A percentile compares a stretch with the other conserved stretches of the same genome.
These are phyloP conservation scores for Orbilia brochopaga DNA, from an alignment of 2,329 filamentous ascomycete genomes.

Conservation along the genomic window DNA sequence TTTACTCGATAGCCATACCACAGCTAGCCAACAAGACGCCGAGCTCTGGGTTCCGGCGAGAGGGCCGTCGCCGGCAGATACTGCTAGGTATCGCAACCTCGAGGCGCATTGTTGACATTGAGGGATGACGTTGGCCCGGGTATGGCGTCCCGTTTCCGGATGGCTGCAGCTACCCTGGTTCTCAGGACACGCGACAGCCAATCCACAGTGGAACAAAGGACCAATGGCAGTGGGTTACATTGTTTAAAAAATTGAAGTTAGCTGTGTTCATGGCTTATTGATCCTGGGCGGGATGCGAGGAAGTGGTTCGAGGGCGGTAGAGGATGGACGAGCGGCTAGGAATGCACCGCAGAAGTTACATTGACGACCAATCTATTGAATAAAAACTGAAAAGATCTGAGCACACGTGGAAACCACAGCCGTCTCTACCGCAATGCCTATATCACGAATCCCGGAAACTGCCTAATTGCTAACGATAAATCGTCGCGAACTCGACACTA, in stretches of 20 bases:
- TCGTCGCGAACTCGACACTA: not conserved
- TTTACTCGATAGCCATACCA: slow-evolving; percentile 11
- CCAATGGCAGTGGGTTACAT: slow-evolving; percentile 50
- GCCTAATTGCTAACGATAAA: not conserved
- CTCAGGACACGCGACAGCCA: not conserved
- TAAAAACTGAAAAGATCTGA: slow-evolving; percentile 51
- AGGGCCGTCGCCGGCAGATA: slow-evolving; percentile 11
- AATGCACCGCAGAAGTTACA: slow-evolving; percentile 30
- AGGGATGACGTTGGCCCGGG: slow-evolving; percentile 20
- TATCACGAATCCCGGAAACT: not conserved
- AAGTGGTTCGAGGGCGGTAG: slow-evolving; percentile 28
- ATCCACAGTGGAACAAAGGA: slow-evolving; percentile 32
- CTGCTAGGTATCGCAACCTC: slow-evolving; percentile 15
- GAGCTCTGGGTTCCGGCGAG: slow-evolving; percentile 16
- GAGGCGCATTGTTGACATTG: slow-evolving; percentile 21
- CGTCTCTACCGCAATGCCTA: not conserved
- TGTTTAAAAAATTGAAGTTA: slow-evolving; percentile 11
- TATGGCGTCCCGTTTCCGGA: slow-evolving; percentile 44
- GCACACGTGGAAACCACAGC: slow-evolving; percentile 4
- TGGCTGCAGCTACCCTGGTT: not conserved
- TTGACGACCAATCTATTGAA: slow-evolving; percentile 38
- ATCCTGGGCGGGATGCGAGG: slow-evolving; percentile 9
- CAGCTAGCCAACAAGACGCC: slow-evolving; percentile 16
- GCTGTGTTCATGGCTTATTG: slow-evolving; percentile 19
- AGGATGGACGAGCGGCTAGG: slow-evolving; percentile 1